Conservation (phyloP, 768 basidiomycete species). For the Russula olivacea region DNA sequence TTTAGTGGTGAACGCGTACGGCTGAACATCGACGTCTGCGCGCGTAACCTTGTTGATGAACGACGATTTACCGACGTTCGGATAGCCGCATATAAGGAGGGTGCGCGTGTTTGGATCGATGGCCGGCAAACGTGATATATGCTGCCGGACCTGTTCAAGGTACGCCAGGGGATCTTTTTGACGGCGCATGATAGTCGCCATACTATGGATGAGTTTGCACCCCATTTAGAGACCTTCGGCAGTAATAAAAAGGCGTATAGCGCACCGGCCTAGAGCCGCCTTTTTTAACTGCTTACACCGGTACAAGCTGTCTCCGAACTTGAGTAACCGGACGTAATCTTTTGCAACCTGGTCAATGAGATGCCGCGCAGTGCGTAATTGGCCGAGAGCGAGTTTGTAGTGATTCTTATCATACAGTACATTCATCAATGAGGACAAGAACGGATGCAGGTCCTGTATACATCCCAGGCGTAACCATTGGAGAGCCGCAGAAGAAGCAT, state of each 20-base stretch:
- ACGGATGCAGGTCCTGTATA: constrained; percentile 83
- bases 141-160: constrained; percentile 98
- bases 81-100: constrained; percentile 96
- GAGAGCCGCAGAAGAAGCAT: background rate
- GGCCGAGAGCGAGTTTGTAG: constrained; percentile 97
- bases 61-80: constrained; percentile 98
- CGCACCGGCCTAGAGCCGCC: constrained; percentile 93
- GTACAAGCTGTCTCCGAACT: constrained; percentile 97
- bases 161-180: constrained; percentile 99
- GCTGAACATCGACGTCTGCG: constrained; percentile 98
- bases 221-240: background rate
- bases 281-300: constrained; percentile 98
- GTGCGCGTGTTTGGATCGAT: constrained; percentile 99
- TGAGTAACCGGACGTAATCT: constrained; percentile 93
- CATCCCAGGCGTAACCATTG: background rate
- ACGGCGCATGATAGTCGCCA: constrained; percentile 98
- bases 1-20: constrained; percentile 99
- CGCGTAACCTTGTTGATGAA: constrained; percentile 99
- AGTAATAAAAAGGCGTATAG: constrained; percentile 22
- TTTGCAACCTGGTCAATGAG: constrained; percentile 96
- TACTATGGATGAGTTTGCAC: constrained; percentile 41
- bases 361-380: constrained; percentile 92
- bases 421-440: constrained; percentile 92
- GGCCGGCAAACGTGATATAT: constrained; percentile 95
- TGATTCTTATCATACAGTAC: constrained; percentile 99